These are phyloP conservation scores for Monosporascus cannonballus DNA, from an alignment of 2,329 filamentous ascomycete species.

Conservation along the genomic window DNA sequence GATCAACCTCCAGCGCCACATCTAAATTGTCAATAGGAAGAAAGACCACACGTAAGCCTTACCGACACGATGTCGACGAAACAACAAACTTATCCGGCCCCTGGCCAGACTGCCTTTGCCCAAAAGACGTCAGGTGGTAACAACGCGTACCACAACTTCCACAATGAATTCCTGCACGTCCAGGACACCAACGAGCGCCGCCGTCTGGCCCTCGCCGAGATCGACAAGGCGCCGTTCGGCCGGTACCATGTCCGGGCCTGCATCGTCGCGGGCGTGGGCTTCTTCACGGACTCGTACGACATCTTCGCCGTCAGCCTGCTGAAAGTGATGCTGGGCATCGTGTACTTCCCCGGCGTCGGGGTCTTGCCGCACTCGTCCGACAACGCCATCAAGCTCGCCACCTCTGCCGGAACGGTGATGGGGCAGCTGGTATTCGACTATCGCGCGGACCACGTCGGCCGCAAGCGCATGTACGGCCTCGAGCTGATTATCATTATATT, in stretches of 20 bases:
- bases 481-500: conserved; percentile 78
- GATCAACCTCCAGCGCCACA: too few relatives aligned
- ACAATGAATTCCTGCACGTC: conserved; percentile 62
- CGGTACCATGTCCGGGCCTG: conserved; percentile 76
- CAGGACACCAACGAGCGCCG: conserved; percentile 72
- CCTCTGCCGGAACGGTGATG: conserved; percentile 75
- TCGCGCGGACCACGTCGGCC: conserved; percentile 70
- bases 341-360: conserved; percentile 59
- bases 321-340: conserved; percentile 71
- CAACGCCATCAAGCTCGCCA: conserved; percentile 80
- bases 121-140: conserved; percentile 58
- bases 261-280: conserved; percentile 75
- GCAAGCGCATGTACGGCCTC: conserved; percentile 67
- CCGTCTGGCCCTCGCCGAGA: conserved; percentile 71
- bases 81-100: conserved; percentile 2
- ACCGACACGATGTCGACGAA: conserved; percentile 15
- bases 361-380: conserved; percentile 62
- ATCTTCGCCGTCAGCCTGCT: conserved; percentile 73
- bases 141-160: conserved; percentile 68
- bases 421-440: conserved; percentile 77
- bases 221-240: conserved; percentile 75
- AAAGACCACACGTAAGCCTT: background rate
- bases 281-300: conserved; percentile 84
- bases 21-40: background rate
- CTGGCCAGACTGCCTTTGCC: conserved; percentile 5